Base-by-base conservation (phyloP, 2,329 filamentous ascomycete genomes). In the Catunica adiposa region DNA sequence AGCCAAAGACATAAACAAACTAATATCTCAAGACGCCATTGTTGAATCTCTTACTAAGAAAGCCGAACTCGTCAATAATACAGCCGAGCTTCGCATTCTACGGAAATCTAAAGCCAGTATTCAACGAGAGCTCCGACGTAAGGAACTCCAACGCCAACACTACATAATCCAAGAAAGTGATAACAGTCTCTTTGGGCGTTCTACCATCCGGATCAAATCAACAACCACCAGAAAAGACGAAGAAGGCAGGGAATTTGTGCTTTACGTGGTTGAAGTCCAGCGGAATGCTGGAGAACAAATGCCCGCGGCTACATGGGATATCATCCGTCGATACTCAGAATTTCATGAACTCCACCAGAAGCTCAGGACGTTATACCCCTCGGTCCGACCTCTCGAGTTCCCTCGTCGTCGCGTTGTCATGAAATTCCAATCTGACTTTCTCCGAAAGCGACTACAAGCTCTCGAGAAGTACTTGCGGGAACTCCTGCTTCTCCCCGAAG, bases 111-210 rank as follows among this genome's bases (percentile, higher is more conserved):
- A 92, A 67, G 83, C 89, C 31, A 98, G 92, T 67, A 71, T 98
- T 57, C 86, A 94, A 64, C 78, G 92, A 61, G 92, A 98, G 67
- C 89, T 97, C 55, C 80, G 88, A 56, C 82, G 89, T 34, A 98
- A 97, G 66, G 90, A 97, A 68, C 78, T 98, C 64, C 92, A 98
- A 66, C 79, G 89, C 54, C 92, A 95, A 67, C 94, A 98, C 66
- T 98, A 98, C 63, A 87, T 94, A 48, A 82, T 97, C 6, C 92
- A 98, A 68, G 92, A 98, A 68, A 96, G 89, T 64, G 94, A 98
- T 66, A 98, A 95, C 67, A 95, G 89, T 66, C 74, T 98, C 23
- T 97, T 94, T 64, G 92, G 92, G 1, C 85, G 90, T 17, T 90
- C 92, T 1, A 87, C 82, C 0, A 81, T 97, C 62, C 84, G 79